Conservation (phyloP, 148 eudicot genomes). For the Polygonum maritimum region DNA sequence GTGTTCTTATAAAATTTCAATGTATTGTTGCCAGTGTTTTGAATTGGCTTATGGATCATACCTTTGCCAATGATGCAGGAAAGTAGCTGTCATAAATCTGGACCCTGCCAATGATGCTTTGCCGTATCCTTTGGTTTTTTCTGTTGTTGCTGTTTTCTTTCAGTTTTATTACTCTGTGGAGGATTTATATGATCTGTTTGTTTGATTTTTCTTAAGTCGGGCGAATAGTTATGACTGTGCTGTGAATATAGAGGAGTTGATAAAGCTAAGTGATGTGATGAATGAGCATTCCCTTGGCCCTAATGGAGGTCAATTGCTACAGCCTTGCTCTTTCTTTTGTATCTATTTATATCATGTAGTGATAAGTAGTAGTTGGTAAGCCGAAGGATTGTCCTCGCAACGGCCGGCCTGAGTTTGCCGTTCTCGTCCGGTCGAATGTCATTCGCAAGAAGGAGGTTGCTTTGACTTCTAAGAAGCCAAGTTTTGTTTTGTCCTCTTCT, state of each 20-base stretch:
- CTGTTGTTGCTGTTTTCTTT: not conserved
- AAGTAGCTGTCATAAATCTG: constrained; percentile 85
- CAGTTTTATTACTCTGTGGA: not conserved
- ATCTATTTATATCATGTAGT: too few relatives aligned
- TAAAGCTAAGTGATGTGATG: constrained; percentile 91
- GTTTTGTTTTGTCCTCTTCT: too few relatives aligned
- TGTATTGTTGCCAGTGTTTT: not conserved
- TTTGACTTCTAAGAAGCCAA: too few relatives aligned
- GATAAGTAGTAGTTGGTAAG: too few relatives aligned
- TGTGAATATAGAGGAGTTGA: constrained; percentile 78
- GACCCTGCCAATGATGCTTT: constrained; percentile 92
- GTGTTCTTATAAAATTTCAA: not conserved
- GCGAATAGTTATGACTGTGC: constrained; percentile 68
- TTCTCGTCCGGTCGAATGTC: too few relatives aligned
- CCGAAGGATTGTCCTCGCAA: too few relatives aligned
- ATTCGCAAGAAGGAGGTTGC: too few relatives aligned
- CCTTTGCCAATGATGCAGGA: constrained; percentile 36
- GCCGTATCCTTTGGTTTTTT: constrained; percentile 69
- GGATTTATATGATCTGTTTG: not conserved
- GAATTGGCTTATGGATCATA: not conserved
- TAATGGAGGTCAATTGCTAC: constrained; percentile 66
- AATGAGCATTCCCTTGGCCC: constrained; percentile 93
- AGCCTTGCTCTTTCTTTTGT: too few relatives aligned
- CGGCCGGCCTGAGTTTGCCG: too few relatives aligned
- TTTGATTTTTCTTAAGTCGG: constrained; percentile 18